Base-by-base conservation (phyloP, 148 eudicot genomes). In the Pharnaceum exiguum region DNA sequence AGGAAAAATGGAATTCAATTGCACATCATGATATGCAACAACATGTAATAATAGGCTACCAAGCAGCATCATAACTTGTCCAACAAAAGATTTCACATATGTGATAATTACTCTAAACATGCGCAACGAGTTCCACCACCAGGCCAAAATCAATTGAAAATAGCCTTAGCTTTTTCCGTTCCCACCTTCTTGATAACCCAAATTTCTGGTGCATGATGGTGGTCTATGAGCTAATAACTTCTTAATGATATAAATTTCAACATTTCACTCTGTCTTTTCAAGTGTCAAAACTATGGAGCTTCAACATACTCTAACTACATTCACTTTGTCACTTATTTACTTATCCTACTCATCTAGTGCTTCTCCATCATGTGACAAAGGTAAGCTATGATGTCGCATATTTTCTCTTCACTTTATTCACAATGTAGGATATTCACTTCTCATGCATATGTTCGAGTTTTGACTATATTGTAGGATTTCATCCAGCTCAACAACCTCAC, bases 21-120 rank as follows among this genome's bases (percentile, higher is more conserved):
- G 44, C 25, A 53, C 35, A 11, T 15, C 15, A 52, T 44, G 39
- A 43, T 50, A 61, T 39, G 36, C 23, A 55, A 55, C 19, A 39
- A 22, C 51, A 68, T 61, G 57, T 21, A 55, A 69, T 69, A 22
- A 69, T 62, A 49, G 4, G 45, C 21, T 38, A 24, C 27, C 57
- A 62, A 63, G 25, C 68, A 62, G 49, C 68, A 70, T 62, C 50
- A 70, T 70, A 36, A 56, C 51, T 24, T 32, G n/a, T 51, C 38
- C 58, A 47, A 53, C 49, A 22, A 51, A 44, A 22, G 12, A 36
- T 46, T 50, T 18, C 10, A 22, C 39, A 8, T 21, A 10, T n/a
- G 28, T 46, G 39, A 70, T 70, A 31, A 70, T 70, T 70, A 37
- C 74, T 62, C 63, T 7, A 70, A 70, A 40, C 74, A 70, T 70